Evolutionary conservation across 108 stramenopile species (phyloP).

Genomic region (Skeletonema potamos): DNA sequence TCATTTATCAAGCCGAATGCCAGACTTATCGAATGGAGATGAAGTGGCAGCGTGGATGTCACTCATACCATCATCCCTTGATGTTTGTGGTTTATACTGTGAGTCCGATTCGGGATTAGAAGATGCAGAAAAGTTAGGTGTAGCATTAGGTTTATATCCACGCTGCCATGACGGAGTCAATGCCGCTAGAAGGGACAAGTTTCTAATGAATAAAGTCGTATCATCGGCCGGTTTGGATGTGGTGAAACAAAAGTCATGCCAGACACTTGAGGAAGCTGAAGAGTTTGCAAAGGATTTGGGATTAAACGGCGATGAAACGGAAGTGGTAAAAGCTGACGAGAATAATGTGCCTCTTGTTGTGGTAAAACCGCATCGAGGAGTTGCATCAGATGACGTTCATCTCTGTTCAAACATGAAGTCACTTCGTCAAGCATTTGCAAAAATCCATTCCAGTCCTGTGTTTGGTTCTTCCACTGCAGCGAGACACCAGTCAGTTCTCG

Average conservation of each 20-base stretch:
- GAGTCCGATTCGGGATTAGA: slow-evolving; percentile 82
- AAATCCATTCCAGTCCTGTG: slow-evolving; percentile 73
- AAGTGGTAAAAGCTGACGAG: slow-evolving; percentile 1
- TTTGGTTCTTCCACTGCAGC: slow-evolving; percentile 76
- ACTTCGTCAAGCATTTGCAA: slow-evolving; percentile 67
- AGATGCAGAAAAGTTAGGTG: slow-evolving; percentile 73
- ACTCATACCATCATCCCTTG: slow-evolving; percentile 24
- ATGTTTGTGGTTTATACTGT: slow-evolving; percentile 70
- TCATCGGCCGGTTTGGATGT: slow-evolving; percentile 55
- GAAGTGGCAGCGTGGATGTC: slow-evolving; percentile 51
- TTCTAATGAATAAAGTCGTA: slow-evolving; percentile 63
- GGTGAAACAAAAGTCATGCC: slow-evolving; percentile 79
- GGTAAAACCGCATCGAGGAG: slow-evolving; percentile 87
- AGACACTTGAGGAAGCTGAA: slow-evolving; percentile 63
- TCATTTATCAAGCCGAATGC: slow-evolving; percentile 49
- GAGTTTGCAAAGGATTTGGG: slow-evolving; percentile 63
- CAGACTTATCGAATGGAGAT: slow-evolving; percentile 36
- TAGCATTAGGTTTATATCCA: slow-evolving; percentile 50
- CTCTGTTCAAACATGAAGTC: slow-evolving; percentile 69
- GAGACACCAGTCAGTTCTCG: slow-evolving; percentile 76
- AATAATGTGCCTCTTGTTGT: slow-evolving; percentile 44
- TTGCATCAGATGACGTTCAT: slow-evolving; percentile 92
- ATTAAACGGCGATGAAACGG: slow-evolving; percentile 16
- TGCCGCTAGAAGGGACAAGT: slow-evolving; percentile 75
- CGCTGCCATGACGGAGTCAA: slow-evolving; percentile 61